Evolutionary conservation across 495 filamentous ascomycete genomes (phyloP).

Genomic region (Amphirosellinia nigrospora): DNA sequence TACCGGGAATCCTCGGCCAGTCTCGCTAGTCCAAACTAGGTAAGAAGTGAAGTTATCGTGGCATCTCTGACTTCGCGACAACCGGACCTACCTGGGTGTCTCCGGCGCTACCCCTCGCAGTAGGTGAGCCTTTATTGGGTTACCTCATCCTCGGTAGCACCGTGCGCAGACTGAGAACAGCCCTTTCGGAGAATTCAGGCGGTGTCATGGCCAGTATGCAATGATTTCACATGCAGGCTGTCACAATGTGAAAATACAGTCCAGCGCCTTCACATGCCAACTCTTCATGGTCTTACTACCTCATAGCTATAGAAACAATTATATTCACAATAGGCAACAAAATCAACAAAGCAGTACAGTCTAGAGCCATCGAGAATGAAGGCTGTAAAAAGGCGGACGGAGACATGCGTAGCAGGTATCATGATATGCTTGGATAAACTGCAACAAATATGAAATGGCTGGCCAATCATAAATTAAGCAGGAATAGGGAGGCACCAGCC

Average conservation of each 20-base stretch:
- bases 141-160: neutral
- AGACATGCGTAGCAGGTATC: too few species aligned
- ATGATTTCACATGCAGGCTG: neutral
- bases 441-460: neutral
- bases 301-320: neutral
- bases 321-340: neutral
- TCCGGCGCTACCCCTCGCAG: neutral
- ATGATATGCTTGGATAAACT: too few species aligned
- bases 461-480: constrained; percentile 26
- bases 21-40: neutral
- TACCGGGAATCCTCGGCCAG: neutral
- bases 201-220: neutral
- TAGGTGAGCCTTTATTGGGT: neutral
- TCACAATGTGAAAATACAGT: neutral
- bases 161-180: neutral
- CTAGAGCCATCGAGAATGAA: neutral
- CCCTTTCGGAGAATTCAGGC: neutral
- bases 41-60: constrained; percentile 18
- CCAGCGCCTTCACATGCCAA: neutral
- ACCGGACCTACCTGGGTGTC: neutral
- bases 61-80: constrained; percentile 5
- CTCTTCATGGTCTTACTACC: neutral
- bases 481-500: neutral
- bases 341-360: neutral
- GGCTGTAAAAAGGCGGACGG: neutral